These are phyloP conservation scores for Aureobasidium namibiae DNA, from an alignment of 2,329 filamentous ascomycete genomes.

Conservation along the genomic window DNA sequence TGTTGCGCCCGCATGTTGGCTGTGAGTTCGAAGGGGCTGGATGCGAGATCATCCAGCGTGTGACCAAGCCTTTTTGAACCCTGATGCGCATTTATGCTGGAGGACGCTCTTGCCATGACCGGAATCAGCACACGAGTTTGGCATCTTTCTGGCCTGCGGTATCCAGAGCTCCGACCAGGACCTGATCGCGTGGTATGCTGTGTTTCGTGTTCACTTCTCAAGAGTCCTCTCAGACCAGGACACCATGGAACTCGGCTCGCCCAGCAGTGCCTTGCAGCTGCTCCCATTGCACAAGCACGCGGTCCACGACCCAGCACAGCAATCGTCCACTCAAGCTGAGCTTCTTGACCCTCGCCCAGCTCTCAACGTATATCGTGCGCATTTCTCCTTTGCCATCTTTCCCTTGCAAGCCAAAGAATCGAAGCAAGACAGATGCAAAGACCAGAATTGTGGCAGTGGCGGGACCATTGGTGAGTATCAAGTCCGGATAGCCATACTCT, in stretches of 20 bases:
- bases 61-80: not conserved
- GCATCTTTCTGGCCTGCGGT: not conserved
- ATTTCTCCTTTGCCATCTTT: conserved; percentile 44
- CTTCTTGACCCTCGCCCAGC: conserved; percentile 75
- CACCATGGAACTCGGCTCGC: conserved; percentile 35
- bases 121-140: not conserved
- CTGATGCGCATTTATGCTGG: not conserved
- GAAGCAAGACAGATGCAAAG: conserved; percentile 47
- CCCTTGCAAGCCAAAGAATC: conserved; percentile 39
- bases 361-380: conserved; percentile 80
- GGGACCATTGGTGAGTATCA: conserved; percentile 82
- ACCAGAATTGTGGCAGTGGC: conserved; percentile 76
- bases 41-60: too few species aligned
- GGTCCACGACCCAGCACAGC: conserved; percentile 62
- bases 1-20: not conserved
- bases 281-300: conserved; percentile 77
- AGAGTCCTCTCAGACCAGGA: conserved; percentile 16
- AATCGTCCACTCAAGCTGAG: conserved; percentile 80
- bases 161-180: not conserved
- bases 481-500: conserved; percentile 49
- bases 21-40: too few species aligned
- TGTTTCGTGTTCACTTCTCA: not conserved
- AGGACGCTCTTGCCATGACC: not conserved
- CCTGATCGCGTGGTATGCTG: not conserved
- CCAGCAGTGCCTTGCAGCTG: conserved; percentile 45